Evolutionary conservation across 139 green algal species (phyloP).

Genomic region (Choricystis sp.): DNA sequence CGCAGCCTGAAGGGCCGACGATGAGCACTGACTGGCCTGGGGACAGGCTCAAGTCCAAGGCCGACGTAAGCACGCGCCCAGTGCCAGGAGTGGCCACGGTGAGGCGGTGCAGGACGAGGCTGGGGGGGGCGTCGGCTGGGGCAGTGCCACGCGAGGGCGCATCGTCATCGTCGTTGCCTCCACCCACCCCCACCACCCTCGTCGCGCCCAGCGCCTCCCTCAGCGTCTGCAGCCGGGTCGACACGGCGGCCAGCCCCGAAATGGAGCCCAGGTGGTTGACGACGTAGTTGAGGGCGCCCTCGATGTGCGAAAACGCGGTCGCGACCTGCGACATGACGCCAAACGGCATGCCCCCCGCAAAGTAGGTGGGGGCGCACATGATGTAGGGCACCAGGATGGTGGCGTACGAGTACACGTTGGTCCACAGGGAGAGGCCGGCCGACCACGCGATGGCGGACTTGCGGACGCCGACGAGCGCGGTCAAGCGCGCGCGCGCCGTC

Average conservation of each 20-base stretch:
- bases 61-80: constrained; percentile 4
- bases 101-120: constrained; percentile 13
- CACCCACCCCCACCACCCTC: background rate
- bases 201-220: constrained; percentile 8
- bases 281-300: constrained; percentile 37
- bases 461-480: constrained; percentile 8
- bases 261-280: constrained; percentile 32
- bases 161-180: background rate
- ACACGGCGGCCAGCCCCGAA: constrained; percentile 42
- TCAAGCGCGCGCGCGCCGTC: constrained; percentile 8
- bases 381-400: constrained; percentile 66
- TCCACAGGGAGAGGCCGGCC: constrained; percentile 47
- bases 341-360: constrained; percentile 59
- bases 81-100: constrained; percentile 16
- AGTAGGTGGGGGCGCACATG: constrained; percentile 57
- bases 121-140: background rate
- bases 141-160: background rate
- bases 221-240: constrained; percentile 44
- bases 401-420: constrained; percentile 28
- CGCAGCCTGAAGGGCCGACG: constrained; percentile 45
- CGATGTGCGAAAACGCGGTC: constrained; percentile 30
- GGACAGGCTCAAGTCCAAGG: constrained; percentile 22
- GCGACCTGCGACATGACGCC: constrained; percentile 40
- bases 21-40: constrained; percentile 42
- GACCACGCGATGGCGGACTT: constrained; percentile 21